Evolutionary conservation across 495 filamentous ascomycete species (phyloP).

Genomic region (Sphaerosporella brunnea): DNA sequence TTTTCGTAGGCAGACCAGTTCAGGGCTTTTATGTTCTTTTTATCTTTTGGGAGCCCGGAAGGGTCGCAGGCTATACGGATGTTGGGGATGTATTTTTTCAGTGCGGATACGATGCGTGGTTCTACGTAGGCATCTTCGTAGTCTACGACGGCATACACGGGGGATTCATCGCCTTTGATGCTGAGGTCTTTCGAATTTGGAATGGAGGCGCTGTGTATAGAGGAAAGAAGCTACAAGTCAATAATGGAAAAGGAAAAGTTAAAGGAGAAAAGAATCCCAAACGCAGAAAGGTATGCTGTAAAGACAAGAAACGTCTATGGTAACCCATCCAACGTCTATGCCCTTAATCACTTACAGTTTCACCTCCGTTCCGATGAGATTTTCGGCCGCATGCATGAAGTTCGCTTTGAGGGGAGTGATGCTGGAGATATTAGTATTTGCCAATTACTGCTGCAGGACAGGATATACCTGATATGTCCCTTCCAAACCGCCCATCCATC

Average conservation of each 20-base stretch:
- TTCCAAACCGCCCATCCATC: conserved; percentile 90
- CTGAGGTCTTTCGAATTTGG: not conserved
- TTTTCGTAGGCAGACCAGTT: conserved; percentile 76
- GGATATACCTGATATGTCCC: conserved; percentile 59
- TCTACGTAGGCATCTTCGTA: conserved; percentile 79
- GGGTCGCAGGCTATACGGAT: conserved; percentile 8
- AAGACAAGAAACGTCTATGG: no score
- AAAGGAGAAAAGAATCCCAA: conserved; percentile 6
- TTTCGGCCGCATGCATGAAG: conserved; percentile 60
- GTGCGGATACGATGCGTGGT: conserved; percentile 55
- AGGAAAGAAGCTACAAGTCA: conserved; percentile 2
- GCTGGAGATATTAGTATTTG: conserved; percentile 30
- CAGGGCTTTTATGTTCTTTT: conserved; percentile 33
- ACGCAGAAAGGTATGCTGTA: conserved; percentile 1
- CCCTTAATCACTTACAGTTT: conserved; percentile 87
- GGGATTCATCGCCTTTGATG: not conserved
- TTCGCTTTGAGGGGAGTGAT: conserved; percentile 82
- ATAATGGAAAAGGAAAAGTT: conserved; percentile 1
- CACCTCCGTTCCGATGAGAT: conserved; percentile 48
- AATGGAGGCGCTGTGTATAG: no score
- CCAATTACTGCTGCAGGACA: not conserved
- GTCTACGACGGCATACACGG: conserved; percentile 55
- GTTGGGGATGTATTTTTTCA: conserved; percentile 42
- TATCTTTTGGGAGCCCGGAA: not conserved
- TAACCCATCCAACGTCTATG: no score